phyloP scores from a whole-genome alignment of 148 eudicot genomes.

The Vaccinium myrtillus region DNA sequence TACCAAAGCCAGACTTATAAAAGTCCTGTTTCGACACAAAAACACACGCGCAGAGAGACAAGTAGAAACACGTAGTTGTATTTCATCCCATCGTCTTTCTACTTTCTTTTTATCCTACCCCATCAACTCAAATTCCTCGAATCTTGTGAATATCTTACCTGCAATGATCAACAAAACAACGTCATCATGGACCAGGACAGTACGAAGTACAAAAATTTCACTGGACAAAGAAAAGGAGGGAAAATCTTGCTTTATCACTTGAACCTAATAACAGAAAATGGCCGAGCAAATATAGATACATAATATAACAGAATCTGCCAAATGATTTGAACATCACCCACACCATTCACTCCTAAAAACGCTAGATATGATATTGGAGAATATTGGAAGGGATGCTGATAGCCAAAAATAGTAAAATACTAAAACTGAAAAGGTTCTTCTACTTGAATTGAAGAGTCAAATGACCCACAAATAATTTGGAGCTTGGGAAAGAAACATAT shows the following conservation, averaged over 20 bases:
- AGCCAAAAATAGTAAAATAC: not conserved
- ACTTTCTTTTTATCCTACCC: not conserved
- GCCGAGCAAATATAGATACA: too few species aligned
- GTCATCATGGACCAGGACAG: not conserved
- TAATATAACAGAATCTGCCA: not conserved
- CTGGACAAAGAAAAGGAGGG: not conserved
- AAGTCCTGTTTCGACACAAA: not conserved
- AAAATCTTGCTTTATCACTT: not conserved
- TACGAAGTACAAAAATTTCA: not conserved
- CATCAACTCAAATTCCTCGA: not conserved
- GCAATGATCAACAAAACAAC: conserved; percentile 2
- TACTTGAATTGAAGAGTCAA: not conserved
- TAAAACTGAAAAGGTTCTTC: not conserved
- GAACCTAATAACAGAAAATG: not conserved
- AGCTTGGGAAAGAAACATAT: not conserved
- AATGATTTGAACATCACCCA: conserved; percentile 7
- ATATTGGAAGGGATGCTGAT: not conserved
- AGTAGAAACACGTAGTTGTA: not conserved
- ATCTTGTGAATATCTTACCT: conserved; percentile 16
- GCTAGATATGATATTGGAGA: not conserved
- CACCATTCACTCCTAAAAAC: not conserved
- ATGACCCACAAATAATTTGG: not conserved
- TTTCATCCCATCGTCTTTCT: not conserved
- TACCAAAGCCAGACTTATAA: not conserved
- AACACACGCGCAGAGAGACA: not conserved